These are phyloP conservation scores for Monosporozyma solicola DNA, from an alignment of 805 yeast genomes.

Conservation along the genomic window DNA sequence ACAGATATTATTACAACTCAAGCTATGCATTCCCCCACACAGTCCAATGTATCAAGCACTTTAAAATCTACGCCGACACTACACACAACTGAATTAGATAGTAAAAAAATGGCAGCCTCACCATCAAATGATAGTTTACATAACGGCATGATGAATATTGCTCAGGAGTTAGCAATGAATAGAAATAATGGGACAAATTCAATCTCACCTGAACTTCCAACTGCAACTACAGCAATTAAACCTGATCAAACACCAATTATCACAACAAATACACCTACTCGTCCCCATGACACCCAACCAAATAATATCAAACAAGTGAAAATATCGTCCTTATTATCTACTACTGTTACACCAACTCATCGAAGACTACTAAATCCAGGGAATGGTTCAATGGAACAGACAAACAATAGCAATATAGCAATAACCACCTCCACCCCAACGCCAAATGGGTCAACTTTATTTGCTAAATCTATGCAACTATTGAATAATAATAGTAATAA, in stretches of 20 bases:
- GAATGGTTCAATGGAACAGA: not conserved
- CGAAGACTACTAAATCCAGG: not conserved
- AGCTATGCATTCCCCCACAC: not conserved
- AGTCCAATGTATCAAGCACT: not conserved
- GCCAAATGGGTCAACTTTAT: not conserved
- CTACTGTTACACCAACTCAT: not conserved
- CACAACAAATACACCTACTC: constrained; percentile 6
- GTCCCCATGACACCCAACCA: not conserved
- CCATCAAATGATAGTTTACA: not conserved
- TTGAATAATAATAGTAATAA: not conserved
- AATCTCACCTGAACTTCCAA: not conserved
- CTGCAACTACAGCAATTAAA: not conserved
- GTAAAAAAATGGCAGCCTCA: not conserved
- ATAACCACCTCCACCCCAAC: not conserved
- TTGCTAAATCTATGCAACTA: not conserved
- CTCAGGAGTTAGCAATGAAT: constrained; percentile 27
- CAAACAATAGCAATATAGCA: not conserved
- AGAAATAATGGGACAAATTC: constrained; percentile 10
- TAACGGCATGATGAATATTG: constrained; percentile 19
- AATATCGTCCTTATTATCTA: constrained; percentile 13
- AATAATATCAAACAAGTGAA: constrained; percentile 7
- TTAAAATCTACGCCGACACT: not conserved
- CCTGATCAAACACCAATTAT: constrained; percentile 9
- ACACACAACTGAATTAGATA: not conserved
- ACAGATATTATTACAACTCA: not conserved